Conservation (phyloP, 805 yeast genomes). For the Yamadazyma sp. region DNA sequence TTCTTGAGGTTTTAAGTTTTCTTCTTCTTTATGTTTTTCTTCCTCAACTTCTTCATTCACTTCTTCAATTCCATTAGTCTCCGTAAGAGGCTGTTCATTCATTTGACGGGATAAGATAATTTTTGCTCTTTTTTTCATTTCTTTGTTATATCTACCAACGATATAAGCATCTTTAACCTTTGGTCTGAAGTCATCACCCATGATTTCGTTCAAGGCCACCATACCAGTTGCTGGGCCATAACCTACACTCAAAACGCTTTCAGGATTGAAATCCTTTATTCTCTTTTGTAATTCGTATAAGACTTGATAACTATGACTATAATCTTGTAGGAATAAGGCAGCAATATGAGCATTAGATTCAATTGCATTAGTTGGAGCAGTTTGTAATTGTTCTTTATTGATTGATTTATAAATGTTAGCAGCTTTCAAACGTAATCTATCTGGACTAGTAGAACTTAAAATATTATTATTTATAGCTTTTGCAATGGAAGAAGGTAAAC, state of each 20-base stretch:
- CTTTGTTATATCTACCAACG: conserved; percentile 51
- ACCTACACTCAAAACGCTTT: conserved; percentile 71
- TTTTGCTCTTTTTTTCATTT: conserved; percentile 81
- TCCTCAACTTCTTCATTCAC: conserved; percentile 3
- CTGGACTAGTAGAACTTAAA: conserved; percentile 58
- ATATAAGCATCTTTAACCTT: conserved; percentile 67
- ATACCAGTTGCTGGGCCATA: conserved; percentile 93
- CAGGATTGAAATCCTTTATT: conserved; percentile 59
- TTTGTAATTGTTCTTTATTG: conserved; percentile 52
- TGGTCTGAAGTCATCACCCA: conserved; percentile 65
- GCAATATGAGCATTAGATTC: conserved; percentile 82
- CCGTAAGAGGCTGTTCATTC: conserved; percentile 29
- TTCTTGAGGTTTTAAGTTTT: conserved; percentile 3
- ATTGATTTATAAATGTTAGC: conserved; percentile 53
- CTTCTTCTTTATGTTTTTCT: conserved; percentile 8
- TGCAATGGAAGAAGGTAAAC: conserved; percentile 56
- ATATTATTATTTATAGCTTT: conserved; percentile 64
- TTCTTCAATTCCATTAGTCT: not conserved
- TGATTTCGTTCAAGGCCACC: conserved; percentile 78
- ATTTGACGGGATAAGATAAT: conserved; percentile 68
- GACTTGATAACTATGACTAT: conserved; percentile 65
- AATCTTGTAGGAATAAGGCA: conserved; percentile 76
- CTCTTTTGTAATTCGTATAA: conserved; percentile 62
- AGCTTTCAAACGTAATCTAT: conserved; percentile 57
- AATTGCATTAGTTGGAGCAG: conserved; percentile 35